phyloP scores from a whole-genome alignment of 768 basidiomycete genomes.

The Kwoniella shandongensis region DNA sequence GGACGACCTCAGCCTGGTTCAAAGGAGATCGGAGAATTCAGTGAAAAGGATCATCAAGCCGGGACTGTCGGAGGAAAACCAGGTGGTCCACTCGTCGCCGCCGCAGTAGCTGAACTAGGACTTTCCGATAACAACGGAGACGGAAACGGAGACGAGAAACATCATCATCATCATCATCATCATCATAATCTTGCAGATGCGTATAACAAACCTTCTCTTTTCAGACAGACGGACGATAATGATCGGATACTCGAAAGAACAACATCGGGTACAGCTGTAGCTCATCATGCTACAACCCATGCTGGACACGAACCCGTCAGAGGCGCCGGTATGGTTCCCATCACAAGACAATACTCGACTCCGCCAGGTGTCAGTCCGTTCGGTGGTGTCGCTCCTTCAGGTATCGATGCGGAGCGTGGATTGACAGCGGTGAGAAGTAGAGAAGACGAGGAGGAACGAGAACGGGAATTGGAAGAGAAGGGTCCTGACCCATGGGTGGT shows the following conservation, averaged over 20 bases:
- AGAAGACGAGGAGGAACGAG: slow-evolving; percentile 40
- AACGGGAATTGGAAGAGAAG: slow-evolving; percentile 26
- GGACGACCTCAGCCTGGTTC: slow-evolving; percentile 25
- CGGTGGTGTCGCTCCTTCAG: slow-evolving; percentile 42
- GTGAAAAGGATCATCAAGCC: slow-evolving; percentile 31
- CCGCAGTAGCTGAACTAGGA: slow-evolving; percentile 19
- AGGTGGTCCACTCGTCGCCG: slow-evolving; percentile 9
- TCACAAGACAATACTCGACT: slow-evolving; percentile 22
- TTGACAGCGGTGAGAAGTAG: slow-evolving; percentile 35
- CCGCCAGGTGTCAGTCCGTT: slow-evolving; percentile 38
- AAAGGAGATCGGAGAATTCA: not conserved
- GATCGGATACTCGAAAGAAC: slow-evolving; percentile 29
- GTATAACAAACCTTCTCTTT: no score
- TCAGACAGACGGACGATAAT: no score
- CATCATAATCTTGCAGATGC: not conserved
- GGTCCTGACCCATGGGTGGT: slow-evolving; percentile 49
- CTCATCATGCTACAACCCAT: slow-evolving; percentile 5
- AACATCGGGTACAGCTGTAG: slow-evolving; percentile 17
- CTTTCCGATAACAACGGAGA: not conserved
- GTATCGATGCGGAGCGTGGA: slow-evolving; percentile 41
- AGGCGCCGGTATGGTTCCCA: slow-evolving; percentile 31
- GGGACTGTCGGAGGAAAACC: slow-evolving; percentile 10
- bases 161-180: not conserved
- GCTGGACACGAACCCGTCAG: slow-evolving; percentile 6
- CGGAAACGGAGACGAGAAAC: not conserved